Conservation (phyloP, 352 stramenopile genomes). For the Pythium phragmitis region DNA sequence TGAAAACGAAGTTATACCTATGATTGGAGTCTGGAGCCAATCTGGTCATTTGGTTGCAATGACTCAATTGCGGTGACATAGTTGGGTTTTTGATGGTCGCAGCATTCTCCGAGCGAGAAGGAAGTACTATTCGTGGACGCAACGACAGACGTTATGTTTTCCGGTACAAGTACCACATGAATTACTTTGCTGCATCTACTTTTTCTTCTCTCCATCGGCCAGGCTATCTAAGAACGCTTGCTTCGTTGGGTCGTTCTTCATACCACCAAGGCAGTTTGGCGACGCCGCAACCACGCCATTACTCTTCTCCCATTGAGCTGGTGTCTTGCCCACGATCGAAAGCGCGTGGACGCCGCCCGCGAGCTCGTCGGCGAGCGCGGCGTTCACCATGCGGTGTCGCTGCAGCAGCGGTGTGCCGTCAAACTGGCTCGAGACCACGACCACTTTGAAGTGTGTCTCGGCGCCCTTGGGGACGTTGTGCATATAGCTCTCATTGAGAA, state of each 20-base stretch:
- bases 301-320: conserved; percentile 81
- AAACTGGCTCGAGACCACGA: conserved; percentile 91
- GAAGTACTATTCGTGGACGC: no score
- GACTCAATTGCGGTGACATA: no score
- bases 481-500: conserved; percentile 95
- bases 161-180: no score
- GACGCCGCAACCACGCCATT: conserved; percentile 55
- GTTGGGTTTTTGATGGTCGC: no score
- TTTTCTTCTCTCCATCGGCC: neutral
- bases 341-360: conserved; percentile 91
- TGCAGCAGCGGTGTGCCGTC: conserved; percentile 84
- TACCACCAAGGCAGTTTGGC: conserved; percentile 71
- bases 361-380: conserved; percentile 84
- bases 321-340: conserved; percentile 94
- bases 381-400: conserved; percentile 92
- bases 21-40: no score
- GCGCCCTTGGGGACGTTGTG: conserved; percentile 93
- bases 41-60: no score
- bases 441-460: conserved; percentile 97
- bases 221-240: conserved; percentile 50
- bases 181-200: neutral
- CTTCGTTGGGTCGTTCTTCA: conserved; percentile 69
- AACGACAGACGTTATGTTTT: no score
- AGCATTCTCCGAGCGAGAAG: no score
- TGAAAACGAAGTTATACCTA: no score